Evolutionary conservation across 441 rosid species (phyloP).

Genomic region (Euphorbia celastroides): DNA sequence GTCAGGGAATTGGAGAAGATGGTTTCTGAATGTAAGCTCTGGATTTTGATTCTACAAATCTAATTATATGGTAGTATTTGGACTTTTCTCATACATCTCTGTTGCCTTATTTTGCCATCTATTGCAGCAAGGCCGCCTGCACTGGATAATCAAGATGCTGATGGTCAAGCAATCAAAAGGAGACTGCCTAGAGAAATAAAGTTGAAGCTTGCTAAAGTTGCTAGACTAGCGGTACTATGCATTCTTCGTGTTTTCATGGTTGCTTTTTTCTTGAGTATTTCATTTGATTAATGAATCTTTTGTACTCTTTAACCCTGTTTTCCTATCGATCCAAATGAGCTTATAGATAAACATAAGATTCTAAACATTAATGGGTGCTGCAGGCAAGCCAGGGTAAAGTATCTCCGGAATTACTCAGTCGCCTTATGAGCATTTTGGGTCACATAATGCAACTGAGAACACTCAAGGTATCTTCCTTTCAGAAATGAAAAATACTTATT

Average conservation of each 20-base stretch:
- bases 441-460: constrained; percentile 94
- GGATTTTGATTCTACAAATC: constrained; percentile 10
- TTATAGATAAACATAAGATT: constrained; percentile 18
- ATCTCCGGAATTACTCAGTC: constrained; percentile 72
- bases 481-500: constrained; percentile 11
- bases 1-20: constrained; percentile 85
- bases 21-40: constrained; percentile 83
- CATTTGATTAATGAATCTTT: background rate
- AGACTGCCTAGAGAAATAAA: constrained; percentile 91
- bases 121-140: constrained; percentile 80
- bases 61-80: constrained; percentile 10
- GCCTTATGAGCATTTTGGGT: constrained; percentile 90
- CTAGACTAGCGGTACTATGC: constrained; percentile 77
- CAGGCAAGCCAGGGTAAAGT: constrained; percentile 93
- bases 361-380: constrained; percentile 29
- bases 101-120: constrained; percentile 19
- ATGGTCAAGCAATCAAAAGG: constrained; percentile 76
- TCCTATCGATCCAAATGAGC: constrained; percentile 8
- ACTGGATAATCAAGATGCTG: constrained; percentile 77
- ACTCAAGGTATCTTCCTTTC: constrained; percentile 56
- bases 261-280: background rate
- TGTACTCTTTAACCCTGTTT: background rate
- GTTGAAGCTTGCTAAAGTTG: constrained; percentile 88
- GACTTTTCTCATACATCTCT: constrained; percentile 13
- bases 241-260: constrained; percentile 9